Evolutionary conservation across 164 flowering plant genomes (phyloP), one percentile per base, ranked within the genome.

Genomic region (Sedum album): DNA sequence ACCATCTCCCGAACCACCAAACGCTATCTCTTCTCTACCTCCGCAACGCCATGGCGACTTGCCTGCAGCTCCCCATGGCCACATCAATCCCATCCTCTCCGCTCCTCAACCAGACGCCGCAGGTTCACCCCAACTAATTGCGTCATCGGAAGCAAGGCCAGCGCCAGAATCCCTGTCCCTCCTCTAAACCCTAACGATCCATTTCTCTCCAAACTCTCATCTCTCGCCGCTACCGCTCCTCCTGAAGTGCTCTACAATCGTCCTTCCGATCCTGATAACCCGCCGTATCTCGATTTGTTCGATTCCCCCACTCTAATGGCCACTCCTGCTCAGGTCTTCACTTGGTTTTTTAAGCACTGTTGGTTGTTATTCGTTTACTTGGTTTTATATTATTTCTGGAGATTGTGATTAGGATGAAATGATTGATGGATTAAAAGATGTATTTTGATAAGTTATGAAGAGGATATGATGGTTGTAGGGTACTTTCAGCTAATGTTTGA

Each of bases 131-230:
- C 57, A 48, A 63, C 66, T 17, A 26, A 65, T 23, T 69, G 73
- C 46, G 49, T 68, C 23, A 8, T 70, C 10, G 66, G 39, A 30
- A 69, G 62, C 66, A 69, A 31, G 0, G 69, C 68, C 20, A 44
- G 17, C 18, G 48, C 48, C 69, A 71, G 72, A 55, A 71, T 88
- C 61, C 93, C 94, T 1, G 71, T 85, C 76, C 89, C 95, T 20
- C 93, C 91, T 1, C 4, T 93, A 2, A 93, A 90, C 87, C 96
- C 95, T 67, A 80, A 82, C 13, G 96, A 93, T 83, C 96, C 95
- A 0, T 93, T 93, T 73, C 81, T 88, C 6, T 70, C 85, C 5
- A 88, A 72, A 71, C 88, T 93, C 44, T 83, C 91, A 35, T 75
- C 88, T 0, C 84, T 74, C 7, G 95, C 95, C 30, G 95, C 93